phyloP scores from a whole-genome alignment of 2,329 filamentous ascomycete genomes.

The Phialophora verrucosa region DNA sequence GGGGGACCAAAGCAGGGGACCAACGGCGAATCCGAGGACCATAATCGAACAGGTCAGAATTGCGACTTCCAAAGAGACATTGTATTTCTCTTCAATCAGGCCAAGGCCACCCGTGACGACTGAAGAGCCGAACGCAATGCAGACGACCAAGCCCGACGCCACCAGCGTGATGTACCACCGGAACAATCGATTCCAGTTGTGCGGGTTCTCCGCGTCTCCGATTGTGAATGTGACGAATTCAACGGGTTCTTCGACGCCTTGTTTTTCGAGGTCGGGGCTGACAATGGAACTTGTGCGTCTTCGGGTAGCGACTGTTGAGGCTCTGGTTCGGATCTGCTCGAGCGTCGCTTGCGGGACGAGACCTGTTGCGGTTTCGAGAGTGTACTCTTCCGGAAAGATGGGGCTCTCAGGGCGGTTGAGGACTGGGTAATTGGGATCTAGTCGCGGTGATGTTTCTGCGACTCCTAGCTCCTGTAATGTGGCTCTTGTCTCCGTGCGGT shows the following conservation, averaged over 20 bases:
- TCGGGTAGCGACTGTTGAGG: slow-evolving; percentile 46
- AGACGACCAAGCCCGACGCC: slow-evolving; percentile 70
- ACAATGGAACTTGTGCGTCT: slow-evolving; percentile 41
- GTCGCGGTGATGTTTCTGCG: slow-evolving; percentile 34
- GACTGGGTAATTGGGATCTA: slow-evolving; percentile 44
- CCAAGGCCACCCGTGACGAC: slow-evolving; percentile 64
- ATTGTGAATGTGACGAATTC: slow-evolving; percentile 72
- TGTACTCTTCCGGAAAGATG: slow-evolving; percentile 60
- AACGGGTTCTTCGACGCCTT: slow-evolving; percentile 51
- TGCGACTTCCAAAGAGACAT: slow-evolving; percentile 54
- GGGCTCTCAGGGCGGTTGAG: slow-evolving; percentile 38
- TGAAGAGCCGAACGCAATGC: slow-evolving; percentile 62
- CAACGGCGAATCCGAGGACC: slow-evolving; percentile 62
- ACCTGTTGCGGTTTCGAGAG: slow-evolving; percentile 64
- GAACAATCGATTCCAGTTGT: slow-evolving; percentile 60
- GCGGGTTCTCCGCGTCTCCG: slow-evolving; percentile 70
- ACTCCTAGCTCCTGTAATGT: slow-evolving; percentile 40
- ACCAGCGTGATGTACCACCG: slow-evolving; percentile 72
- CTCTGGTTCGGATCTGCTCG: slow-evolving; percentile 53
- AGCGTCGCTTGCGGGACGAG: slow-evolving; percentile 61
- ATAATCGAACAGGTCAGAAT: slow-evolving; percentile 57
- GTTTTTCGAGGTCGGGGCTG: slow-evolving; percentile 42
- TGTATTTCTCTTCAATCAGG: slow-evolving; percentile 58
- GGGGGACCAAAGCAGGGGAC: slow-evolving; percentile 59
- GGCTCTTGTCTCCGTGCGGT: slow-evolving; percentile 33